Evolutionary conservation across 768 basidiomycete species (phyloP).

Genomic region (Cubamyces sp.): DNA sequence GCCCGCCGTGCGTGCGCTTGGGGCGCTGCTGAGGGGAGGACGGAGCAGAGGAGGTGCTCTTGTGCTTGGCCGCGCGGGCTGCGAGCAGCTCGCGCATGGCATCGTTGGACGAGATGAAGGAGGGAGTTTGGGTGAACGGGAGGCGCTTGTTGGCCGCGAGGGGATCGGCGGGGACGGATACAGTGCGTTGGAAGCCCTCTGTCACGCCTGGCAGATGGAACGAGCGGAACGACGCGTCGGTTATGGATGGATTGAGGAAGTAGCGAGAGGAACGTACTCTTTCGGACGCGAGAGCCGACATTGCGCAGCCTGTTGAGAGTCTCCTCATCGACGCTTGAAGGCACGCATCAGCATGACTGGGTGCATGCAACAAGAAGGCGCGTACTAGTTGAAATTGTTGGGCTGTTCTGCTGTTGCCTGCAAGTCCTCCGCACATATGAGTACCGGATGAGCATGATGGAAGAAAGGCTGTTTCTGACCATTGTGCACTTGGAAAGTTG

Average conservation of each 20-base stretch:
- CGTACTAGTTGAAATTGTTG: conserved; percentile 21
- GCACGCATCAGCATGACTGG: not conserved
- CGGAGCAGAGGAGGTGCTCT: conserved; percentile 17
- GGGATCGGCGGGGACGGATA: conserved; percentile 23
- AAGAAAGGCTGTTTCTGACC: not conserved
- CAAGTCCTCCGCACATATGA: not conserved
- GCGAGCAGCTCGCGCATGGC: conserved; percentile 24
- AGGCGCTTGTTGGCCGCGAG: conserved; percentile 13
- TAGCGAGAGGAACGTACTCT: conserved; percentile 17
- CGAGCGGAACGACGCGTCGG: conserved; percentile 3
- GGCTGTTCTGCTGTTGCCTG: conserved; percentile 9
- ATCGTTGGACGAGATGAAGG: conserved; percentile 28
- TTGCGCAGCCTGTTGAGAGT: conserved; percentile 27
- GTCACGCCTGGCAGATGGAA: conserved; percentile 21
- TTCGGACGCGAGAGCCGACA: conserved; percentile 25
- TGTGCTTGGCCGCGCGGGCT: conserved; percentile 18
- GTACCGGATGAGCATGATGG: not conserved
- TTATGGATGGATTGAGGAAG: not conserved
- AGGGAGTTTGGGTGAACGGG: conserved; percentile 27
- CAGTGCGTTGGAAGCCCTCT: conserved; percentile 28
- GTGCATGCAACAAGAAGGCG: not conserved
- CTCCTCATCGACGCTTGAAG: conserved; percentile 25
- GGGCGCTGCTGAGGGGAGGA: conserved; percentile 21
- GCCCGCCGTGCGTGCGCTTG: conserved; percentile 21
- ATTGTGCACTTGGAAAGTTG: no score